phyloP scores from a whole-genome alignment of 2,329 filamentous ascomycete genomes.

The Aspergillus pseudonomiae region DNA sequence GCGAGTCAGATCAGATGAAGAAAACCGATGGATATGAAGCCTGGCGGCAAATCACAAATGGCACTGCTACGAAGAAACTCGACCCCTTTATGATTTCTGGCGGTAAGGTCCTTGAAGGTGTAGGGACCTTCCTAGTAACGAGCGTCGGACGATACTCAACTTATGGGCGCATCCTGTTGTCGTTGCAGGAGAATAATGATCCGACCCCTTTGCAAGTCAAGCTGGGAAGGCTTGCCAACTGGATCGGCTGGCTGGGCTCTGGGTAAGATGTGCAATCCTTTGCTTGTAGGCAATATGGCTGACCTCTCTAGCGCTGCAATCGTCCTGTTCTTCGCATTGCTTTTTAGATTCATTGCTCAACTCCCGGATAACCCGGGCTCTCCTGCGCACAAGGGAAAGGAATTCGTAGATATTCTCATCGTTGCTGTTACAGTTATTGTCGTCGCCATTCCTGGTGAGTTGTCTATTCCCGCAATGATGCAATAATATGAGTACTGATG shows the following conservation, averaged over 20 bases:
- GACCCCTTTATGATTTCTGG: slow-evolving; percentile 82
- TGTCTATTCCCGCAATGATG: not conserved
- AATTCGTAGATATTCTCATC: slow-evolving; percentile 75
- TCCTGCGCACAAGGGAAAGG: slow-evolving; percentile 75
- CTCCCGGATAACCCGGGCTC: slow-evolving; percentile 58
- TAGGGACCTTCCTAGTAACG: slow-evolving; percentile 74
- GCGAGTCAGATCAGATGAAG: slow-evolving; percentile 72
- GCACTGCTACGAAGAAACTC: slow-evolving; percentile 57
- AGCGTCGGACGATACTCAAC: slow-evolving; percentile 74
- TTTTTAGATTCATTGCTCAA: slow-evolving; percentile 80
- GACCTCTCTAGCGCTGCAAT: slow-evolving; percentile 59
- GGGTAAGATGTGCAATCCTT: slow-evolving; percentile 41
- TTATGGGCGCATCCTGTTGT: slow-evolving; percentile 75
- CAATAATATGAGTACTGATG: slow-evolving; percentile 33
- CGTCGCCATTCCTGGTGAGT: slow-evolving; percentile 67
- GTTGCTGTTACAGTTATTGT: slow-evolving; percentile 79
- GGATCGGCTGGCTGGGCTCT: slow-evolving; percentile 77
- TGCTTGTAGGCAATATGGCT: slow-evolving; percentile 11
- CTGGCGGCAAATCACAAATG: slow-evolving; percentile 57
- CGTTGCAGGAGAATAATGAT: slow-evolving; percentile 72
- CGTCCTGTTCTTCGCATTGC: slow-evolving; percentile 79
- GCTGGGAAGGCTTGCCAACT: slow-evolving; percentile 73
- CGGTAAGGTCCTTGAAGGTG: slow-evolving; percentile 74
- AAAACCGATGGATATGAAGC: slow-evolving; percentile 66
- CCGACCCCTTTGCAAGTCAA: slow-evolving; percentile 78